Evolutionary conservation across 2,329 filamentous ascomycete genomes (phyloP).

Genomic region (Pseudopithomyces maydicus): DNA sequence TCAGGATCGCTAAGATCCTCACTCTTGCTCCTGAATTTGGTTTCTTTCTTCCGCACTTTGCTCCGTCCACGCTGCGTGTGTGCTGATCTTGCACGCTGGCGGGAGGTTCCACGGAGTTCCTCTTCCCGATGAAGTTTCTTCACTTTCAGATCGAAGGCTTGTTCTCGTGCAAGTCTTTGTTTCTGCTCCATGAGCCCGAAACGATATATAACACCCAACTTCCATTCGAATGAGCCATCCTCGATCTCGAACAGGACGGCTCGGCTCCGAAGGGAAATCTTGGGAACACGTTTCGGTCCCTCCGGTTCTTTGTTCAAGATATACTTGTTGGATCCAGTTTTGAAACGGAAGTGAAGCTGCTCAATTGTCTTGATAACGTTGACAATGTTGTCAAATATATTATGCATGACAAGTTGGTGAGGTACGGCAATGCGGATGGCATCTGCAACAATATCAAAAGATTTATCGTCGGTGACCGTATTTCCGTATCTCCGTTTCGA

Average conservation of each 20-base stretch:
- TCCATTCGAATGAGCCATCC: conserved; percentile 97
- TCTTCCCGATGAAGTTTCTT: conserved; percentile 76
- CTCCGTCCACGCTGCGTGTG: conserved; percentile 50
- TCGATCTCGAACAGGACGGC: conserved; percentile 90
- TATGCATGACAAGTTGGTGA: conserved; percentile 86
- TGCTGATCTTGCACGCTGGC: conserved; percentile 58
- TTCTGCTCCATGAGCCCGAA: conserved; percentile 86
- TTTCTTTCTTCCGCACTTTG: conserved; percentile 39
- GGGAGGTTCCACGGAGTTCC: conserved; percentile 56
- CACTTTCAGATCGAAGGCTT: conserved; percentile 85
- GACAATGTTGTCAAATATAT: conserved; percentile 89
- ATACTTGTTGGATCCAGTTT: conserved; percentile 85
- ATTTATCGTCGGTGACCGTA: conserved; percentile 71
- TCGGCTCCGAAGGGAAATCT: conserved; percentile 79
- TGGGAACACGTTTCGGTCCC: conserved; percentile 83
- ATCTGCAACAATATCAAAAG: conserved; percentile 83
- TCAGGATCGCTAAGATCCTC: conserved; percentile 30
- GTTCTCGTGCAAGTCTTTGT: conserved; percentile 86
- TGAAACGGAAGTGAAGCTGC: conserved; percentile 92
- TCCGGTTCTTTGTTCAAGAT: conserved; percentile 85
- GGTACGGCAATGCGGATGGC: conserved; percentile 87
- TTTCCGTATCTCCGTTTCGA: conserved; percentile 71
- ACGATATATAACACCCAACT: conserved; percentile 90
- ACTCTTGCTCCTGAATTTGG: conserved; percentile 48
- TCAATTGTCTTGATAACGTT: conserved; percentile 86